These are phyloP conservation scores for Fusarium sp. DNA, from an alignment of 2,329 filamentous ascomycete species.

Conservation along the genomic window DNA sequence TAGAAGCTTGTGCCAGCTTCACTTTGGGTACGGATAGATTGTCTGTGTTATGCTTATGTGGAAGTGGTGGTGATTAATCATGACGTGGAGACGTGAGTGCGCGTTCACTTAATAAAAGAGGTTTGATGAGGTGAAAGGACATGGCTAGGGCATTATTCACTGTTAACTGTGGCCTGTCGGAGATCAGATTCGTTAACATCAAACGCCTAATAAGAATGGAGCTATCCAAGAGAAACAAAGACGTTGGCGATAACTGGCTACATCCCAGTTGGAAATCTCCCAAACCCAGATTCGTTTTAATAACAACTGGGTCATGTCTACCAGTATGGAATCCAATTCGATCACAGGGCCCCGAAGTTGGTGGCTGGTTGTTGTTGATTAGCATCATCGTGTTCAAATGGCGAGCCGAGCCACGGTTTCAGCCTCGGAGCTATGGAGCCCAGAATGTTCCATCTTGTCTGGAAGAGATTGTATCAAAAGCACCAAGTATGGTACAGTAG, in stretches of 20 bases:
- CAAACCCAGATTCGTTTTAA: slow-evolving; percentile 24
- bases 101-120: background rate
- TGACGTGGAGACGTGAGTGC: slow-evolving; percentile 15
- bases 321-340: slow-evolving; percentile 13
- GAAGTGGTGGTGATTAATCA: slow-evolving; percentile 21
- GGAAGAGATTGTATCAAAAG: slow-evolving; percentile 19
- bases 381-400: slow-evolving; percentile 40
- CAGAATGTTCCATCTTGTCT: slow-evolving; percentile 29
- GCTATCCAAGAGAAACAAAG: slow-evolving; percentile 9
- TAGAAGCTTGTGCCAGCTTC: slow-evolving; percentile 47
- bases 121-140: background rate
- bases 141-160: slow-evolving; percentile 9
- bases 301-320: background rate
- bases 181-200: slow-evolving; percentile 40
- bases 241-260: slow-evolving; percentile 31
- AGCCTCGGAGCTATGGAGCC: slow-evolving; percentile 43
- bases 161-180: slow-evolving; percentile 4
- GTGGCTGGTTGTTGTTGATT: slow-evolving; percentile 21
- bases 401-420: slow-evolving; percentile 48
- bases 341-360: slow-evolving; percentile 17
- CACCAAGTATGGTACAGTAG: slow-evolving; percentile 7
- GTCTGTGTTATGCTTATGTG: background rate
- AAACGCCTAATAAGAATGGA: slow-evolving; percentile 41
- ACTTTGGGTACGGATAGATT: slow-evolving; percentile 23
- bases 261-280: slow-evolving; percentile 34